Evolutionary conservation across 2,329 filamentous ascomycete genomes (phyloP), one percentile per base, ranked within the genome.

Genomic region (Leptographium lundbergii): DNA sequence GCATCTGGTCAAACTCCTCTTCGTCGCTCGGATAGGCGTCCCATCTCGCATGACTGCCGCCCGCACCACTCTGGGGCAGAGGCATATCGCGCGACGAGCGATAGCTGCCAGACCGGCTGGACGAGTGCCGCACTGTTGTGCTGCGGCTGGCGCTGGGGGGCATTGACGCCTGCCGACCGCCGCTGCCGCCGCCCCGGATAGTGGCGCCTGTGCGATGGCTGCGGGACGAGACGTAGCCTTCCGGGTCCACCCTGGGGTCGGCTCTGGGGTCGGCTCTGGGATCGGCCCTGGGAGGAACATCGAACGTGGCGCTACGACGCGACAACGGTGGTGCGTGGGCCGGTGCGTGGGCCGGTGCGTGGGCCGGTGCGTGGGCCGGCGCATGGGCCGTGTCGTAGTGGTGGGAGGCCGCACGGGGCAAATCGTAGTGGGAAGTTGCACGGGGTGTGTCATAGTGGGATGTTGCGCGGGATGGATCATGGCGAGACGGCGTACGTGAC

Each of bases 141-240:
- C 45, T 53, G 56, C 59, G 55, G 36, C 59, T 57, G n/a, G 50
- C 51, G 24, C 29, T 60, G 10, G 63, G 63, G 3, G 61, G 63
- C 9, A 25, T 22, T 11, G 57, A 39, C 4, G 51, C 42, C 48
- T 60, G 50, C 0, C 62, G 58, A 48, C 58, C 57, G 45, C 27
- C 63, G 65, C 11, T 63, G 63, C 4, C 63, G 34, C 56, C 45
- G 54, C 39, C 65, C 22, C 71, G 71, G 24, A 71, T 57, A 14
- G 72, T 74, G 60, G 66, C 69, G 10, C 66, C 64, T 0, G 73
- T 73, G 56, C 69, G 68, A 47, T 71, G 70, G 64, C 69, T 76
- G 10, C 73, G 69, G 3, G 73, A 70, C 13, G 77, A 78, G 57
- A 75, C 71, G 60, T 75, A 78, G 42, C 73, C 74, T 24, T 75